These are phyloP conservation scores for Vitis rotundifolia DNA, from an alignment of 164 flowering plant genomes.

Conservation along the genomic window DNA sequence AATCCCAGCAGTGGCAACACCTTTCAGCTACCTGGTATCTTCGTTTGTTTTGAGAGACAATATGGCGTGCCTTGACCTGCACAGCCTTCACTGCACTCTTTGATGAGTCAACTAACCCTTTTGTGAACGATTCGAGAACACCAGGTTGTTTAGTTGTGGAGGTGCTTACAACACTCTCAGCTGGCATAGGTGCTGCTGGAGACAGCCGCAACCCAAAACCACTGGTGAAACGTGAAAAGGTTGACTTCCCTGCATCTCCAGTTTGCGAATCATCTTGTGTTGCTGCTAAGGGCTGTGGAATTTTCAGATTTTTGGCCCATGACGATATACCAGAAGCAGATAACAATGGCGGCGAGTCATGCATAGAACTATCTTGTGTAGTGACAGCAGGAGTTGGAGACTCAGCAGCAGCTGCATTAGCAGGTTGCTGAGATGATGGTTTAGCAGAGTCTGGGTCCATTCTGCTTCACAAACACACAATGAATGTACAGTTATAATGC, in stretches of 20 bases:
- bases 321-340: conserved; percentile 61
- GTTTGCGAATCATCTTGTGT: conserved; percentile 38
- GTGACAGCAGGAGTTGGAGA: conserved; percentile 18
- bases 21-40: conserved; percentile 80
- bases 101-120: conserved; percentile 89
- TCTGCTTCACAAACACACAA: conserved; percentile 3
- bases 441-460: conserved; percentile 39
- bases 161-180: conserved; percentile 37
- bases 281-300: conserved; percentile 42
- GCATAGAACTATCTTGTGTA: conserved; percentile 25
- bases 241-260: conserved; percentile 50
- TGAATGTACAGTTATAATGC: too few relatives aligned
- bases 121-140: conserved; percentile 71
- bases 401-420: conserved; percentile 12
- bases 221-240: conserved; percentile 73
- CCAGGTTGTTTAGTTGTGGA: conserved; percentile 49
- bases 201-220: conserved; percentile 66
- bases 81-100: conserved; percentile 87
- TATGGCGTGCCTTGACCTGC: conserved; percentile 95
- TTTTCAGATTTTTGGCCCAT: conserved; percentile 65
- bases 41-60: conserved; percentile 94
- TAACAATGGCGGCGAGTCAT: conserved; percentile 32
- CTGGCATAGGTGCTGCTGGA: conserved; percentile 40
- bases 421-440: conserved; percentile 18
- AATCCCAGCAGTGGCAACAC: background rate